A percentile compares a stretch with the other conserved stretches of the same genome.
phyloP scores from a whole-genome alignment of 495 filamentous ascomycete species.

The Hypoxylon lenormandii region DNA sequence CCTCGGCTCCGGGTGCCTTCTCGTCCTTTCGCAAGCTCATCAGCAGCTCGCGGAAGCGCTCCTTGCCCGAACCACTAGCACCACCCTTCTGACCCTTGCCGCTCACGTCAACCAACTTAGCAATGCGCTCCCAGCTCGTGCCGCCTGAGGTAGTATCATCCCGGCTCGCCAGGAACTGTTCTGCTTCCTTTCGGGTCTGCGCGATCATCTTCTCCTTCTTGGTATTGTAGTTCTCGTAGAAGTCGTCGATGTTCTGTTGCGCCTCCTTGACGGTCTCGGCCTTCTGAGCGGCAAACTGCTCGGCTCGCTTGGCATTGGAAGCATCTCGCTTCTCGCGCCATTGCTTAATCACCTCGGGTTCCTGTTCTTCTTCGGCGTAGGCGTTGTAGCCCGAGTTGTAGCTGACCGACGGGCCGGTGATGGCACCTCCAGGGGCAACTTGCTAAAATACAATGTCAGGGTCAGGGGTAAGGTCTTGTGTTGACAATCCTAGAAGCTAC shows the following conservation, averaged over 20 bases:
- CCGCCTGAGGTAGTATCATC: slow-evolving; percentile 93
- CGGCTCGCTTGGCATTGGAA: slow-evolving; percentile 77
- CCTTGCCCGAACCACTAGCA: slow-evolving; percentile 87
- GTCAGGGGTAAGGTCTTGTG: slow-evolving; percentile 22
- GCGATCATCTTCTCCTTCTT: slow-evolving; percentile 91
- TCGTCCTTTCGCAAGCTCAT: slow-evolving; percentile 90
- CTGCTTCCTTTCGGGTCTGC: slow-evolving; percentile 89
- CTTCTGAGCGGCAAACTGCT: slow-evolving; percentile 81
- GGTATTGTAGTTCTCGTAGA: slow-evolving; percentile 99
- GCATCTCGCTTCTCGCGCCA: slow-evolving; percentile 92
- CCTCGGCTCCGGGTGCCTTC: slow-evolving; percentile 86
- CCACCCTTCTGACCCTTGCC: slow-evolving; percentile 90
- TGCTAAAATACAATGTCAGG: slow-evolving; percentile 62
- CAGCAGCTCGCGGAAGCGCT: slow-evolving; percentile 91
- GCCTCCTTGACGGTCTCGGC: slow-evolving; percentile 84
- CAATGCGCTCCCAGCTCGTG: slow-evolving; percentile 98
- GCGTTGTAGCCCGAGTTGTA: slow-evolving; percentile 75
- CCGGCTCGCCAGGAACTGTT: slow-evolving; percentile 86
- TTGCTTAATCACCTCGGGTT: slow-evolving; percentile 86
- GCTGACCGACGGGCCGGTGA: slow-evolving; percentile 78
- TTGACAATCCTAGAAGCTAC: slow-evolving; percentile 33
- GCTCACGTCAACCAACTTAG: slow-evolving; percentile 93
- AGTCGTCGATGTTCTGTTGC: slow-evolving; percentile 91
- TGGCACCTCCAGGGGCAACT: slow-evolving; percentile 86
- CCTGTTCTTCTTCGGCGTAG: slow-evolving; percentile 73